These are phyloP conservation scores for Talaromyces sp. DNA, from an alignment of 2,329 filamentous ascomycete species.

Conservation along the genomic window DNA sequence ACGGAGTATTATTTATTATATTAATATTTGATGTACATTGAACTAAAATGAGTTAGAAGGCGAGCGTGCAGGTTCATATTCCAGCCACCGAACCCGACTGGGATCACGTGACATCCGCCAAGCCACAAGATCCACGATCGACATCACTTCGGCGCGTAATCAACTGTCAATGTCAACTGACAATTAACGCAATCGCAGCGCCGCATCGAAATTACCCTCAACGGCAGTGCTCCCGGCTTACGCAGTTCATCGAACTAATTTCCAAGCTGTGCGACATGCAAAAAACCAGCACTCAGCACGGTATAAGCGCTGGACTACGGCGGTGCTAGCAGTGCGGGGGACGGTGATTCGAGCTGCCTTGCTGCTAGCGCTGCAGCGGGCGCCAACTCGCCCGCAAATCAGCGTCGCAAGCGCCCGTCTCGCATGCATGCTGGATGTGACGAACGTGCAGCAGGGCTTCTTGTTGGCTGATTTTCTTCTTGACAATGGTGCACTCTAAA, in stretches of 20 bases:
- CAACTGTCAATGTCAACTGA: not conserved
- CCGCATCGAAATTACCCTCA: not conserved
- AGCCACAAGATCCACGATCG: not conserved
- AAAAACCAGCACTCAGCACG: not conserved
- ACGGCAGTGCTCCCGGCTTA: not conserved
- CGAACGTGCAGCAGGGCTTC: constrained; percentile 9
- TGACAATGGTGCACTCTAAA: not conserved
- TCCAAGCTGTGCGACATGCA: not conserved
- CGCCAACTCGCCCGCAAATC: constrained; percentile 10
- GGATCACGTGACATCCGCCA: not conserved
- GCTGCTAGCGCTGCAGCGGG: constrained; percentile 6
- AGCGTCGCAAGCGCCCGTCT: not conserved
- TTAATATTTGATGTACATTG: no score
- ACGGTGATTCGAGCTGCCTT: not conserved
- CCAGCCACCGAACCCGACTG: no score
- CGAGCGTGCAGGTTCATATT: no score
- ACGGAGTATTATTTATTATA: no score
- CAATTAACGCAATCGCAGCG: not conserved
- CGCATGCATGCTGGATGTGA: constrained; percentile 9
- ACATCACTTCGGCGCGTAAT: not conserved
- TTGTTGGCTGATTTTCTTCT: not conserved
- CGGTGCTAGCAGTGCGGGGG: not conserved
- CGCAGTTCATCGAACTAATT: not conserved
- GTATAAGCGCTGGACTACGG: not conserved
- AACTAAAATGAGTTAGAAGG: no score